Evolutionary conservation across 352 stramenopile species (phyloP).

Genomic region (Paralagenidium karlingii): DNA sequence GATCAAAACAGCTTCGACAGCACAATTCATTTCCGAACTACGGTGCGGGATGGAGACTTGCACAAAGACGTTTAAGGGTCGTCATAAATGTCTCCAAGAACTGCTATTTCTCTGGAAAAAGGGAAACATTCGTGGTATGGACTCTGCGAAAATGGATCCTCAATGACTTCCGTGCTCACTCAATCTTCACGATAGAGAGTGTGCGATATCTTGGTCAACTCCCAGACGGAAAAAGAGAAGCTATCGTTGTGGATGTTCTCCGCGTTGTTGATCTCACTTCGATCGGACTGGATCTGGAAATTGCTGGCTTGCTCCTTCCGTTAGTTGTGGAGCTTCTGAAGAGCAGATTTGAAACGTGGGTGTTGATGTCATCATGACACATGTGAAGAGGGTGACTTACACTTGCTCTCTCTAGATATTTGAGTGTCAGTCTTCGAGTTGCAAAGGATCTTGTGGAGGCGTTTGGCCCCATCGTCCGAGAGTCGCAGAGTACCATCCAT

Average conservation of each 20-base stretch:
- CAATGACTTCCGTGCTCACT: background rate
- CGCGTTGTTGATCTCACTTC: conserved; percentile 42
- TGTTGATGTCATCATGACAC: conserved; percentile 1
- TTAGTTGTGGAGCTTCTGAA: conserved; percentile 52
- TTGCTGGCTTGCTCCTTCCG: conserved; percentile 57
- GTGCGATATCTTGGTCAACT: conserved; percentile 55
- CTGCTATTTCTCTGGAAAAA: conserved; percentile 59
- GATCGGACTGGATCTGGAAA: conserved; percentile 59
- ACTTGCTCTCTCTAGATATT: conserved; percentile 20
- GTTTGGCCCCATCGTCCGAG: conserved; percentile 65
- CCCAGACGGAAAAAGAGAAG: conserved; percentile 53
- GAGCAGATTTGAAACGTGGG: conserved; percentile 54
- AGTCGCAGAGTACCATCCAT: conserved; percentile 28
- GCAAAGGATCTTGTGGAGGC: conserved; percentile 53
- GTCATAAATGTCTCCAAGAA: conserved; percentile 61
- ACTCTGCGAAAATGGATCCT: background rate
- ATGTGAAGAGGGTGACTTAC: background rate
- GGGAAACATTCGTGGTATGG: conserved; percentile 26
- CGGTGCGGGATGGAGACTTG: conserved; percentile 76
- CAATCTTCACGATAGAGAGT: conserved; percentile 13
- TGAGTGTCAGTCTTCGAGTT: conserved; percentile 35
- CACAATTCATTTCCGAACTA: conserved; percentile 73
- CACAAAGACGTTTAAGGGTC: conserved; percentile 49
- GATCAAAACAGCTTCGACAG: conserved; percentile 1
- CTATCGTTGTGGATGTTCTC: conserved; percentile 59